Percentiles rank a stretch among this genome's conserved stretches.
Evolutionary conservation across 108 stramenopile species (phyloP).

Genomic region (Schizochytrium sp.): DNA sequence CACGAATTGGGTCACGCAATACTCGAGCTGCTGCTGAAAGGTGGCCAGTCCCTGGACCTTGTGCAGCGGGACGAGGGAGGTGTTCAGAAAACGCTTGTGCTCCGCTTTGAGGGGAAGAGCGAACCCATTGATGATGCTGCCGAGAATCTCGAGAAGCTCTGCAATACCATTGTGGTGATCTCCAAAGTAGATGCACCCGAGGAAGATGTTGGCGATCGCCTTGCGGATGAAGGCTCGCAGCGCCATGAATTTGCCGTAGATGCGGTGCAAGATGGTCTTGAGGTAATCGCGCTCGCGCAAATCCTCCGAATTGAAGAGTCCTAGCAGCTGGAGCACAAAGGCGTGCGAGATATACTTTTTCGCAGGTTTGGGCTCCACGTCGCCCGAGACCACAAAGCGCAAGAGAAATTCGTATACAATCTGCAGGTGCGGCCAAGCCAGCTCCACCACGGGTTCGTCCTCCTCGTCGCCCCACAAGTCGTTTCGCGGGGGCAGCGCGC

Average conservation of each 20-base stretch:
- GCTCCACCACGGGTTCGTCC: slow-evolving; percentile 39
- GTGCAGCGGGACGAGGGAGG: slow-evolving; percentile 30
- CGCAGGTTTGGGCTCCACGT: neutral
- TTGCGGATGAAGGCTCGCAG: slow-evolving; percentile 22
- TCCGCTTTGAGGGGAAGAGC: slow-evolving; percentile 33
- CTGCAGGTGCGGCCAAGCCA: slow-evolving; percentile 34
- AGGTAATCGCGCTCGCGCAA: slow-evolving; percentile 36
- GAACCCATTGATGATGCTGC: slow-evolving; percentile 41
- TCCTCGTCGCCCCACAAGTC: slow-evolving; percentile 30
- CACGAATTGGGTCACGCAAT: slow-evolving; percentile 31
- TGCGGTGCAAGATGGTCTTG: slow-evolving; percentile 27
- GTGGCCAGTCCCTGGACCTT: slow-evolving; percentile 6
- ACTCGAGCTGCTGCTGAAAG: slow-evolving; percentile 31
- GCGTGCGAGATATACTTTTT: slow-evolving; percentile 19
- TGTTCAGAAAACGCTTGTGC: slow-evolving; percentile 27
- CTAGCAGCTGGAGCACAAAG: slow-evolving; percentile 22
- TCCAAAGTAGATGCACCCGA: slow-evolving; percentile 29
- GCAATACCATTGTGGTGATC: slow-evolving; percentile 30
- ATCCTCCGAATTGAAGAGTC: slow-evolving; percentile 30
- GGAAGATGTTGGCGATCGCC: slow-evolving; percentile 27
- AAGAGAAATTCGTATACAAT: slow-evolving; percentile 40
- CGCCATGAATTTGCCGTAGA: slow-evolving; percentile 33
- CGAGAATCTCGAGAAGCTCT: slow-evolving; percentile 38
- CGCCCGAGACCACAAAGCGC: slow-evolving; percentile 19
- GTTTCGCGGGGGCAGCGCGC: slow-evolving; percentile 24